Base-by-base conservation (phyloP, 306 rosid species). In the Crataegus laevigata region DNA sequence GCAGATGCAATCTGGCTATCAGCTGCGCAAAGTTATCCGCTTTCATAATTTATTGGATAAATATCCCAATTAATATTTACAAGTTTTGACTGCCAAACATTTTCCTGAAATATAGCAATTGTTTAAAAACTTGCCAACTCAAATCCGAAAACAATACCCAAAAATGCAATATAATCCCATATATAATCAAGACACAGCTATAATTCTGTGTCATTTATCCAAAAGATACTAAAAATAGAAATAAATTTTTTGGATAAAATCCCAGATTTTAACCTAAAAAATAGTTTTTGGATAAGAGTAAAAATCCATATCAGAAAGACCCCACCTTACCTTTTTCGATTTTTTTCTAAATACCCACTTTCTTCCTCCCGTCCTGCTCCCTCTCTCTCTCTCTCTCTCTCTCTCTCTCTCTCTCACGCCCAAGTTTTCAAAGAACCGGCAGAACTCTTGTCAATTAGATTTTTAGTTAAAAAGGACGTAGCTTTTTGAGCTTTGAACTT, bases 211-310 rank as follows among this genome's bases (percentile, higher is more conserved):
- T 43, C 65, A 71, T 38, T 24, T 74, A 66, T 77, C 77, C 51
- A 60, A 54, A 69, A 19, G 1, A 17, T 50, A 50, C 2, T 26
- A 22, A 11, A 34, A 66, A 38, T 2, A 21, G 14, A 50, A 62
- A 47, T 21, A 8, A 3, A 26, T 0, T 36, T 36, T 36, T 34
- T 34, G 38, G 38, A 34, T 34, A 34, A 34, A 34, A 34, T 34
- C 38, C 8, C 38, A 34, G 38, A 6, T 34, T 34, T 34, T 34
- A 1, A 34, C 38, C 38, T 6, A 34, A 6, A 34, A 34, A 34
- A 34, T 1, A 34, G 43, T 4, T 47, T 17, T 50, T 59, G 86
- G 84, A 85, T 85, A 82, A 85, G 65, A 62, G 76, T 59, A 58
- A 59, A 17, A 47, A 69, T 75, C 81, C 77, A 38, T 71, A 60